Base-by-base conservation (phyloP, 768 basidiomycete species). In the Boletus insuetus region DNA sequence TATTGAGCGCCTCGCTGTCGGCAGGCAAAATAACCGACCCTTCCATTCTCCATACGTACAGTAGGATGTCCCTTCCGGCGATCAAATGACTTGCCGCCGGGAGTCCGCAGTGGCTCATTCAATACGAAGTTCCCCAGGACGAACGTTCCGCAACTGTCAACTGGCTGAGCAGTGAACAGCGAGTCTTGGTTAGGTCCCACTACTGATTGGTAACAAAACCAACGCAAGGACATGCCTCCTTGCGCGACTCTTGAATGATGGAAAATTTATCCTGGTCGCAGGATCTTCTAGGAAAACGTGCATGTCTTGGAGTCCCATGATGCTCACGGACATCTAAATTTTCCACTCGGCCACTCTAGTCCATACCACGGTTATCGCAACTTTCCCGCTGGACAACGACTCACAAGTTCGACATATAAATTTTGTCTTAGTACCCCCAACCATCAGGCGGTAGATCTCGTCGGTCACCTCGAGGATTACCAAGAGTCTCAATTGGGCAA, bases 171-270 rank as follows among this genome's bases (percentile, higher is more conserved):
- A 24, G 24, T 24, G 24, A 5, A 24, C 24, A 24, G 3, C 37
- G 14, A 29, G 45, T 54, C 14, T 42, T 59, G 19, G 57, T 54
- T 12, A 40, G 40, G 41, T 54, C 43, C 14, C 32, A 35, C 42
- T 54, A 29, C 44, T 35, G 47, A 14, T 16, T 17, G 0, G n/a
- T 44, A 35, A 49, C 41, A 17, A 39, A 54, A 47, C 47, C 37
- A 12, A 32, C 10, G 9, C 39, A 46, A 43, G 17, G 19, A 46
- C 26, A 20, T 60, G n/a, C 45, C 44, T 17, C 22, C 45, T 20
- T 51, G 20, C 22, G 3, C 34, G 26, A 29, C 26, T 29, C 22
- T 47, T 49, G 6, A 43, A 32, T 1, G 19, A 29, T 26, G 24
- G 38, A 14, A 26, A 31, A 4, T 54, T 17, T n/a, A 35, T 51